A percentile compares a stretch with the other conserved stretches of the same genome.
Conservation (phyloP, 2,329 filamentous ascomycete species). For the Magnaporthales sp. region DNA sequence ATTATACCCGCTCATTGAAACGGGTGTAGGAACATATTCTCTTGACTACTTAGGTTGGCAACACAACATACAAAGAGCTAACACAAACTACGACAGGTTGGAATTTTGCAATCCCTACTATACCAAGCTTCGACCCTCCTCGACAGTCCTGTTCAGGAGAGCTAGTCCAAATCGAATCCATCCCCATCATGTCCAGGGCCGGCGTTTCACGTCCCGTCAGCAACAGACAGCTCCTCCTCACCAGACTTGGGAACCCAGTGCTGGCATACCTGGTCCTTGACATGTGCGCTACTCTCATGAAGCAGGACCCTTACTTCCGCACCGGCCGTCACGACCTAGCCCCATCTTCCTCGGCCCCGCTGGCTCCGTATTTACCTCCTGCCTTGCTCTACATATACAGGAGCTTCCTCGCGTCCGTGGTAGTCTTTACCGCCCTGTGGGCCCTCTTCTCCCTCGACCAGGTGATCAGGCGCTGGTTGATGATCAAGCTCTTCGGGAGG, state of each 20-base stretch:
- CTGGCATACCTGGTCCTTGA: conserved; percentile 62
- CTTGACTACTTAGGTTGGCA: too few species aligned
- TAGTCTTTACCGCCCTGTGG: conserved; percentile 51
- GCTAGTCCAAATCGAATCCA: conserved; percentile 29
- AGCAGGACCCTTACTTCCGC: conserved; percentile 72
- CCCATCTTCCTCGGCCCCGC: conserved; percentile 35
- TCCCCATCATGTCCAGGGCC: conserved; percentile 30
- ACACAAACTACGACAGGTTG: conserved; percentile 32
- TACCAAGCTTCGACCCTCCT: conserved; percentile 36
- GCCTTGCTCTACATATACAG: conserved; percentile 45
- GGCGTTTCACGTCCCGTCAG: conserved; percentile 37
- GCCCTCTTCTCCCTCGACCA: conserved; percentile 44
- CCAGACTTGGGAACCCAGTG: conserved; percentile 36
- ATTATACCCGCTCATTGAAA: too few species aligned
- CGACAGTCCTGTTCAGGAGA: conserved; percentile 28
- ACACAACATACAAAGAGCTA: not conserved
- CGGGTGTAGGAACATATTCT: too few species aligned
- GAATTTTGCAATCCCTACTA: conserved; percentile 43
- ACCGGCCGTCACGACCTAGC: conserved; percentile 28
- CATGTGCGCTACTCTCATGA: conserved; percentile 56
- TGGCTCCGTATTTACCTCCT: conserved; percentile 19
- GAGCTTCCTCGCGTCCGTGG: conserved; percentile 43
- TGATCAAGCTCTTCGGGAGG: conserved; percentile 38
- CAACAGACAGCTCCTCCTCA: conserved; percentile 33
- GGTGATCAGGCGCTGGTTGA: conserved; percentile 37